Evolutionary conservation across 2,329 filamentous ascomycete species (phyloP), one percentile per base, ranked within the genome.

Genomic region (Catunica adiposa): DNA sequence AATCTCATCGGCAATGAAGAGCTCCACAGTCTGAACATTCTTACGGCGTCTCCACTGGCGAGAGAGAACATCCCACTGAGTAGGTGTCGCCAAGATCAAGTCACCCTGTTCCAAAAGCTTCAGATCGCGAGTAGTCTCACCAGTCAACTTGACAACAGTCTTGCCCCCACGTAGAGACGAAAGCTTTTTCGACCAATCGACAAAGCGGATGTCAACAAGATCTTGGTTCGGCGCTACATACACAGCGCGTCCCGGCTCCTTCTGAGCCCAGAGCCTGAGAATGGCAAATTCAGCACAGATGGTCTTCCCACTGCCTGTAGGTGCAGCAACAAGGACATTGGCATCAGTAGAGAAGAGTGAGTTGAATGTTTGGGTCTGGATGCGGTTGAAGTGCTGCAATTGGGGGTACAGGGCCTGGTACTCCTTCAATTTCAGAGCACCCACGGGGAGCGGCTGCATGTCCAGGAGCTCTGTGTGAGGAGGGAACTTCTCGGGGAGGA

Each of bases 361-460:
- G 65, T 95, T 95, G 74, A 97, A 98, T 0, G 88, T 87, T 66
- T 98, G 92, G 0, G 92, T 96, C 68, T 98, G 94, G 11, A 98
- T 86, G 67, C 92, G 92, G 73, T 98, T 98, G 75, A 98, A 98
- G 60, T 86, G 81, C 56, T 81, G 77, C 82, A 88, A 94, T 29
- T 84, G 75, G 2, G 86, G 82, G 65, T 96, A 98, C 20, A 98
- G 71, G 23, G 78, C 76, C 58, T 84, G 77, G 63, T 86, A 95
- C 60, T 94, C 89, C 60, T 86, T 81, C 20, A 79, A 78, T 74
- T 97, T 97, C 56, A 98, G 71, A 1, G 90, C 89, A 47, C 88
- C 82, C 26, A 96, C 83, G 1, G 90, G 89, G 23, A 97, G 75
- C 22, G 89, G 86, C 65, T 98, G 92, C 62, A 98, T 76, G 64